These are phyloP conservation scores for Diaporthe sp. DNA, from an alignment of 2,329 filamentous ascomycete species.

Conservation along the genomic window DNA sequence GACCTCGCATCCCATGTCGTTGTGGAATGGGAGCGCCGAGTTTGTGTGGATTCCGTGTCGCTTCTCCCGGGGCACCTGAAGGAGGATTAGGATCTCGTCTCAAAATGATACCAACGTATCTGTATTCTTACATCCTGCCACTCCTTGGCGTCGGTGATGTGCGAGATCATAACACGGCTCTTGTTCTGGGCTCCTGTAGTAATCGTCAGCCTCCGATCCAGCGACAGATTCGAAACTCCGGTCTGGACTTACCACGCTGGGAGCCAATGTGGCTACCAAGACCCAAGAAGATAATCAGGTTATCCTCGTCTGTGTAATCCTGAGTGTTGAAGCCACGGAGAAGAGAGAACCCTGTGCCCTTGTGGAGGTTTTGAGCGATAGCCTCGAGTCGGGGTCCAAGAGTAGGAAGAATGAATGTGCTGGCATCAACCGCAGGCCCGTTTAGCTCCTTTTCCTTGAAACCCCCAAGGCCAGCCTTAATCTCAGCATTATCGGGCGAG, in stretches of 20 bases:
- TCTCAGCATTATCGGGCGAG: too few species aligned
- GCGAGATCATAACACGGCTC: slow-evolving; percentile 62
- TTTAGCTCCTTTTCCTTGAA: too few species aligned
- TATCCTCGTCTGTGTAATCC: slow-evolving; percentile 65
- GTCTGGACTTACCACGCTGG: slow-evolving; percentile 17
- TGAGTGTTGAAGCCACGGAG: slow-evolving; percentile 65
- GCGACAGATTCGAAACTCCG: accelerated
- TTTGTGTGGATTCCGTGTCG: slow-evolving; percentile 67
- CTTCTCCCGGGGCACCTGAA: slow-evolving; percentile 52
- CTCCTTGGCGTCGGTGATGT: slow-evolving; percentile 61
- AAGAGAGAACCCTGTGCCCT: slow-evolving; percentile 65
- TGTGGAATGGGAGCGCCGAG: slow-evolving; percentile 62
- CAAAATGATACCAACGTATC: accelerated
- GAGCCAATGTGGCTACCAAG: slow-evolving; percentile 68
- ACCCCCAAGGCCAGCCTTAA: too few species aligned
- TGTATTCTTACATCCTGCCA: slow-evolving; percentile 51
- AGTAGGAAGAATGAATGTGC: too few species aligned
- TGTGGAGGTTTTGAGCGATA: slow-evolving; percentile 54
- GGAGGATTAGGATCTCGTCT: background rate
- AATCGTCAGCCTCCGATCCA: background rate
- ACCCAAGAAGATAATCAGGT: slow-evolving; percentile 68
- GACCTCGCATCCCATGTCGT: slow-evolving; percentile 66
- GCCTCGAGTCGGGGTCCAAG: too few species aligned
- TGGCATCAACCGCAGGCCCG: too few species aligned
- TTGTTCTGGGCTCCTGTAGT: slow-evolving; percentile 59